Evolutionary conservation across 2,329 filamentous ascomycete genomes (phyloP).

Genomic region (Fusarium setosum): DNA sequence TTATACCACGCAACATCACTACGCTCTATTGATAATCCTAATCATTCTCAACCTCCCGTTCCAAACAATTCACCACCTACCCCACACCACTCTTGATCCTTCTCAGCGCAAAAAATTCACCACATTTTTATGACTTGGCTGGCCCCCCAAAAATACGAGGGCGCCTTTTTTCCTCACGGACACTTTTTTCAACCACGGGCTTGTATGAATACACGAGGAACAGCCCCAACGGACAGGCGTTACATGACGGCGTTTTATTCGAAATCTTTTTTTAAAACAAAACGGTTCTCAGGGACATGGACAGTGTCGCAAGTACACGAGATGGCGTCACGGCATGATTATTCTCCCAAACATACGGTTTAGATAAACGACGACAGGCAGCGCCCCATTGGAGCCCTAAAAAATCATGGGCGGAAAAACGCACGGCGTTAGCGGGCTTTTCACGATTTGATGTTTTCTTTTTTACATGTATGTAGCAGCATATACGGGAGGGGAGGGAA

Average conservation of each 20-base stretch:
- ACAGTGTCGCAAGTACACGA: conserved; percentile 39
- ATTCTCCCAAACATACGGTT: conserved; percentile 25
- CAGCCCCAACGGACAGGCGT: conserved; percentile 31
- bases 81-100: conserved; percentile 5
- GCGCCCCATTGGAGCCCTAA: conserved; percentile 13
- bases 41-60: conserved; percentile 15
- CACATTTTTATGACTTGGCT: too few species aligned
- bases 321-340: conserved; percentile 35
- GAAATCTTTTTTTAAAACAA: conserved; percentile 12
- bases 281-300: conserved; percentile 28
- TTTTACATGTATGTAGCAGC: conserved; percentile 14
- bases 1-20: conserved; percentile 3
- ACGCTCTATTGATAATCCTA: conserved; percentile 40
- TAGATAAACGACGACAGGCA: conserved; percentile 42
- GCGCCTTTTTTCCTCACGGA: conserved; percentile 8
- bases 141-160: conserved; percentile 7
- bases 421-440: conserved; percentile 36
- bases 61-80: neutral
- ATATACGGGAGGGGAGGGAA: neutral
- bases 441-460: conserved; percentile 26
- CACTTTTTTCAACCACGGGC: conserved; percentile 30
- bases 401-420: conserved; percentile 33
- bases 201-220: conserved; percentile 38
- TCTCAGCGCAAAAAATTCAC: conserved; percentile 8
- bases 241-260: conserved; percentile 11